Conservation (phyloP, 306 rosid species). For the Bauhinia variegata region DNA sequence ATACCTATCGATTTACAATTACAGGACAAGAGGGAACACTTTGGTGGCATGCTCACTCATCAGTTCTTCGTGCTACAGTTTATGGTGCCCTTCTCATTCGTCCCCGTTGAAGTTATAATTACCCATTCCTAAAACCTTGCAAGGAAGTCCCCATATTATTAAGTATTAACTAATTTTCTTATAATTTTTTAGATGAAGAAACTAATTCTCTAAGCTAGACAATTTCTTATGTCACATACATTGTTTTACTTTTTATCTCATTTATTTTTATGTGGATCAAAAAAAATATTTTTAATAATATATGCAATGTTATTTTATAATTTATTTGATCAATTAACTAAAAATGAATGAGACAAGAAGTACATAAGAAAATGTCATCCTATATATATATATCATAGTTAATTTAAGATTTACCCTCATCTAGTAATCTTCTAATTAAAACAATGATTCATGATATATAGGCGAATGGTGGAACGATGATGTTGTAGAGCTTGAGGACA, state of each 20-base stretch:
- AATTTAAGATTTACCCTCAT: too few relatives aligned
- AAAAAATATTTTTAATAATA: too few relatives aligned
- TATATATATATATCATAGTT: too few relatives aligned
- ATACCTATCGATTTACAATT: constrained; percentile 50
- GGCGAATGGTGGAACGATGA: constrained; percentile 69
- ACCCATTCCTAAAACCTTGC: constrained; percentile 49
- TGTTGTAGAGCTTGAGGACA: constrained; percentile 45
- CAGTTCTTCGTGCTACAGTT: constrained; percentile 61
- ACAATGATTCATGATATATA: constrained; percentile 4
- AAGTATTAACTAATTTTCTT: constrained; percentile 40
- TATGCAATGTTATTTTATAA: too few relatives aligned
- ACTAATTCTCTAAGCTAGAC: too few relatives aligned
- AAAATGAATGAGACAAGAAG: too few relatives aligned
- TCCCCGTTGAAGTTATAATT: constrained; percentile 33
- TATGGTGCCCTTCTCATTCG: constrained; percentile 60
- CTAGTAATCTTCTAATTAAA: not conserved
- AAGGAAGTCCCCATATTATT: constrained; percentile 52
- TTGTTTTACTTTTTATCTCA: too few relatives aligned
- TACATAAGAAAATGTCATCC: too few relatives aligned
- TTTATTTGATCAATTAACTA: too few relatives aligned
- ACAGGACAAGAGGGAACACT: constrained; percentile 69
- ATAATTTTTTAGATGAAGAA: too few relatives aligned
- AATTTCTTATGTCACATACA: too few relatives aligned
- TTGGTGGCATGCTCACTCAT: constrained; percentile 74
- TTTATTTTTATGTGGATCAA: too few relatives aligned